Base-by-base conservation (phyloP, 2,329 filamentous ascomycete genomes). In the Teratosphaeria gauchensis region DNA sequence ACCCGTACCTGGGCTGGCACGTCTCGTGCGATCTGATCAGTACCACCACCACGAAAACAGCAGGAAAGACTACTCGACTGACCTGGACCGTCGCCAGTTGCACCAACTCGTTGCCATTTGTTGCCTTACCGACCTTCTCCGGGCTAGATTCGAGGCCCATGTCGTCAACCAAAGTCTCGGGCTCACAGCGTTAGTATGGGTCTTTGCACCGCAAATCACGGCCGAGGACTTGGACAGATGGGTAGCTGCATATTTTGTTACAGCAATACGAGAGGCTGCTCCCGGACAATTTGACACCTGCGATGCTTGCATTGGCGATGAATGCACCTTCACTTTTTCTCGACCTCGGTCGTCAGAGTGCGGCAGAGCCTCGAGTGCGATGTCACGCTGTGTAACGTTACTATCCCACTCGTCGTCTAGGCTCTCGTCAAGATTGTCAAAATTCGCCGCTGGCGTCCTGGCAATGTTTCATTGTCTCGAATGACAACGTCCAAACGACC, bases 251-350 rank as follows among this genome's bases (percentile, higher is more conserved):
- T 71, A 69, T 55, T 74, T 73, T 6, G 71, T 73, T 16, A 74
- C 72, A 3, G 72, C 61, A 58, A 58, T 74, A 74, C 1, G 72
- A 66, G 58, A 87, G 68, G 2, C 80, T 81, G 62, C 83, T 87
- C 1, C 86, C 86, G 60, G 79, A 82, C 0, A 82, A 80, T 65
- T 80, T 83, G 1, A 88, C 80, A 0, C 85, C 86, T 0, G 86
- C 85, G 28, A 87, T 66, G 52, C 80, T 84, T 0, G 85, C 83
- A 0, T 85, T 87, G 1, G 80, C 83, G 62, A 88, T 79, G 63
- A 89, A 88, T 0, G 76, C 75, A 1, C 84, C 84, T 59, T 84
- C 79, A 0, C 75, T 75, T 60, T 60, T 79, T 76, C 3, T 85
- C 84, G 21, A 85, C 76, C 52, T 83, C 71, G 54, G 74, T 70